phyloP scores from a whole-genome alignment of 75 land plant species.

The Picea glauca region DNA sequence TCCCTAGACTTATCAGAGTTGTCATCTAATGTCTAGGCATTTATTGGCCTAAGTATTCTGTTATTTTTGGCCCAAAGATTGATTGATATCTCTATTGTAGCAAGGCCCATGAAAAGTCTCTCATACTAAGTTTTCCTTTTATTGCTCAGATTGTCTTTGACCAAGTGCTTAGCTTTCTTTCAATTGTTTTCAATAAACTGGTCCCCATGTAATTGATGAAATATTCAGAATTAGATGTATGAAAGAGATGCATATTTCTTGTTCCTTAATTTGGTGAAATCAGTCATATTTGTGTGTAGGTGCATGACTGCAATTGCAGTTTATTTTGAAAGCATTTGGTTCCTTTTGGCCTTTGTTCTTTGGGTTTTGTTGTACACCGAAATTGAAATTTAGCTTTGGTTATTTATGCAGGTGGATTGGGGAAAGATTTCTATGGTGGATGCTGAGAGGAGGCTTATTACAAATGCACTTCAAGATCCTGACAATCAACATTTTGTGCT shows the following conservation, averaged over 20 bases:
- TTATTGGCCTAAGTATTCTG: not conserved
- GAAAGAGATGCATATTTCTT: not conserved
- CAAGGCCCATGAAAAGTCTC: not conserved
- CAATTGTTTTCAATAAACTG: not conserved
- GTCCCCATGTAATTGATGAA: not conserved
- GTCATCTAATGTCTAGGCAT: not conserved
- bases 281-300: not conserved
- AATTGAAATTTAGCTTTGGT: not conserved
- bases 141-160: not conserved
- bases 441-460: conserved; percentile 87
- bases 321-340: not conserved
- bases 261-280: not conserved
- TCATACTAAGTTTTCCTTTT: not conserved
- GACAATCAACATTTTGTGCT: conserved; percentile 86
- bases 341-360: not conserved
- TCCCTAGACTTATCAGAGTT: not conserved
- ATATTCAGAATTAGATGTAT: not conserved
- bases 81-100: not conserved
- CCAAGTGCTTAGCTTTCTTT: not conserved
- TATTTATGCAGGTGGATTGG: conserved; percentile 70
- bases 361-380: not conserved
- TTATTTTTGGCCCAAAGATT: not conserved
- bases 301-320: not conserved
- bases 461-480: conserved; percentile 76
- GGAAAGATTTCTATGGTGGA: conserved; percentile 90